Evolutionary conservation across 169 alveolate species (phyloP).

Genomic region (Plasmodium blacklocki): DNA sequence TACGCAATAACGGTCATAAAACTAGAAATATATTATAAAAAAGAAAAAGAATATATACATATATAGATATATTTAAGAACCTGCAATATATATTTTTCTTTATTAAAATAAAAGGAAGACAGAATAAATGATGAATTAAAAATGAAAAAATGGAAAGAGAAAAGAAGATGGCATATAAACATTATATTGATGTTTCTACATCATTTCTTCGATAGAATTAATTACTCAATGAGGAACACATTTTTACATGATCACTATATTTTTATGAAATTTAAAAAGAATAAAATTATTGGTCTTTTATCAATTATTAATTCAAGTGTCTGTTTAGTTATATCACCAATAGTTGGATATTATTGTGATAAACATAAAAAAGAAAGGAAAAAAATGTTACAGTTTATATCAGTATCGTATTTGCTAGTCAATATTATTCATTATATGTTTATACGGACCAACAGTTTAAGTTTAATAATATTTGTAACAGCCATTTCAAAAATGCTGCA

Average conservation of each 20-base stretch:
- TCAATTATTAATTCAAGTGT: constrained; percentile 62
- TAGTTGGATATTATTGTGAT: constrained; percentile 66
- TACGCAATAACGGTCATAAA: no score
- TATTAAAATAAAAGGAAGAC: neutral
- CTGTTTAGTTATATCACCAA: constrained; percentile 54
- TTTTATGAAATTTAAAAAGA: constrained; percentile 46
- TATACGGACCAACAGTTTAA: constrained; percentile 42
- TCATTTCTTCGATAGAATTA: constrained; percentile 55
- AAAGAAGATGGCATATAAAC: constrained; percentile 67
- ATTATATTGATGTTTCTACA: constrained; percentile 61
- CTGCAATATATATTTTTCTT: neutral
- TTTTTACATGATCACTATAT: constrained; percentile 62
- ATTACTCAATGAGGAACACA: constrained; percentile 71
- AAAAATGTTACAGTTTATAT: constrained; percentile 21
- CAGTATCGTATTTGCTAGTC: constrained; percentile 38
- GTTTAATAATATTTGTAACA: constrained; percentile 42
- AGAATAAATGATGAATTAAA: constrained; percentile 42
- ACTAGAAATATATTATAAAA: no score
- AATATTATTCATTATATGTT: constrained; percentile 68
- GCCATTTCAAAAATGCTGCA: constrained; percentile 65
- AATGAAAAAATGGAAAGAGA: constrained; percentile 75
- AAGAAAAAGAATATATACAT: no score
- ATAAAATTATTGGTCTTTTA: constrained; percentile 48
- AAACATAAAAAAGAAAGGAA: constrained; percentile 54
- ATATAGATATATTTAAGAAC: no score